phyloP scores from a whole-genome alignment of 2,329 filamentous ascomycete genomes.

The Daldinia eschscholtzii region DNA sequence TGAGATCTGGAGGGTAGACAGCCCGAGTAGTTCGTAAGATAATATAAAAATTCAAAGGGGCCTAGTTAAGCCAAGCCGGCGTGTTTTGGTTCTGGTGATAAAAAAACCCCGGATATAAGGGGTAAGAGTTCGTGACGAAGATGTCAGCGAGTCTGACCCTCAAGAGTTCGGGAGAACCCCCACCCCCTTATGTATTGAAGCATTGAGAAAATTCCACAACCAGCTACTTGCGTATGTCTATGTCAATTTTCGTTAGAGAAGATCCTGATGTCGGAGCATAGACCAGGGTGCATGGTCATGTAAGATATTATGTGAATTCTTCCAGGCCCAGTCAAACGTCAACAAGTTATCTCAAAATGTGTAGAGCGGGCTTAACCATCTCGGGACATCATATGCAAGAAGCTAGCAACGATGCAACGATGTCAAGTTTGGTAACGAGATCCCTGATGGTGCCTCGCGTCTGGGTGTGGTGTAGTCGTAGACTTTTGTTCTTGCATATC shows the following conservation, averaged over 20 bases:
- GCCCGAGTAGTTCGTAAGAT: constrained; percentile 25
- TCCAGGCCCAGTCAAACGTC: constrained; percentile 55
- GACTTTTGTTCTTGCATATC: constrained; percentile 31
- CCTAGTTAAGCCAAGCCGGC: constrained; percentile 21
- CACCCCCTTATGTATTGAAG: constrained; percentile 45
- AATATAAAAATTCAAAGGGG: constrained; percentile 26
- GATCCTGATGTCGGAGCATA: constrained; percentile 39
- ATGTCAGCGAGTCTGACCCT: constrained; percentile 21
- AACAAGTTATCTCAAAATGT: constrained; percentile 54
- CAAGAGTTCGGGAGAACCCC: constrained; percentile 37
- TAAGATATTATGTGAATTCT: constrained; percentile 39
- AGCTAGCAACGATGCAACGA: constrained; percentile 52
- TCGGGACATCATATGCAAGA: constrained; percentile 56
- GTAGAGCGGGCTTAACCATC: constrained; percentile 50
- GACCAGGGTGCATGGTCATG: constrained; percentile 32
- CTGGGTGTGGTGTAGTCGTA: constrained; percentile 42
- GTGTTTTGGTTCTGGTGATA: constrained; percentile 30
- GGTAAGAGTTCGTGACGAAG: constrained; percentile 27
- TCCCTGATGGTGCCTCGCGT: constrained; percentile 39
- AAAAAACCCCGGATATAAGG: constrained; percentile 24
- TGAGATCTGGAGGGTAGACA: constrained; percentile 14
- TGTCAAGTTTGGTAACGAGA: constrained; percentile 48
- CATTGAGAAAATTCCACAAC: constrained; percentile 27
- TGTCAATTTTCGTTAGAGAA: constrained; percentile 31
- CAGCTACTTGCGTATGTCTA: constrained; percentile 32